Percentiles rank a stretch among this genome's conserved stretches.
Evolutionary conservation across 2,329 filamentous ascomycete genomes (phyloP).

Genomic region (Lachnellula hyalina): DNA sequence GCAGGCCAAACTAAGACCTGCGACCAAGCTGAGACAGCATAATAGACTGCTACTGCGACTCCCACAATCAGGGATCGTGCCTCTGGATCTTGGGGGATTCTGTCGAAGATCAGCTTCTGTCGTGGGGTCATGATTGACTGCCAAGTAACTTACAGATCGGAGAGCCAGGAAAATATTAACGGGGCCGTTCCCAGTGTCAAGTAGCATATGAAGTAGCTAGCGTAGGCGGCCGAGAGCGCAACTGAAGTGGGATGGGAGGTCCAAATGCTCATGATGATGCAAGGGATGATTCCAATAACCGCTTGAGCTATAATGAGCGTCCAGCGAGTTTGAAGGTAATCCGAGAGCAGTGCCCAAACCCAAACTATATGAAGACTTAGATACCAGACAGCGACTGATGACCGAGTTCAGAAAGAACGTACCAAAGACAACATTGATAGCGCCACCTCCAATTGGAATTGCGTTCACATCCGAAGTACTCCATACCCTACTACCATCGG

Average conservation of each 20-base stretch:
- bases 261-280: conserved; percentile 50
- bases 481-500: conserved; percentile 38
- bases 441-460: conserved; percentile 43
- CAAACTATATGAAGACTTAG: conserved; percentile 34
- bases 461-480: conserved; percentile 41
- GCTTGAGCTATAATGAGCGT: conserved; percentile 44
- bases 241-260: conserved; percentile 40
- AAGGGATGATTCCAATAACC: conserved; percentile 41
- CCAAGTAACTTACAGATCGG: conserved; percentile 35
- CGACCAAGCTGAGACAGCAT: conserved; percentile 46
- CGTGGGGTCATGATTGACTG: conserved; percentile 11
- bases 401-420: not conserved
- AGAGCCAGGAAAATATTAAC: conserved; percentile 47
- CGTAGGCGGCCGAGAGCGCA: conserved; percentile 43
- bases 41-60: conserved; percentile 44
- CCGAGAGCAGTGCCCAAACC: conserved; percentile 49
- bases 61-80: conserved; percentile 44
- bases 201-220: conserved; percentile 47
- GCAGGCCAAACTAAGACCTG: conserved; percentile 49
- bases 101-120: conserved; percentile 17
- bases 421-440: conserved; percentile 42
- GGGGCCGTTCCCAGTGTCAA: conserved; percentile 45
- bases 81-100: conserved; percentile 44
- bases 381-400: not conserved
- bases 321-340: conserved; percentile 45